Evolutionary conservation across 805 yeast genomes (phyloP).

Genomic region (Ogataea pini): DNA sequence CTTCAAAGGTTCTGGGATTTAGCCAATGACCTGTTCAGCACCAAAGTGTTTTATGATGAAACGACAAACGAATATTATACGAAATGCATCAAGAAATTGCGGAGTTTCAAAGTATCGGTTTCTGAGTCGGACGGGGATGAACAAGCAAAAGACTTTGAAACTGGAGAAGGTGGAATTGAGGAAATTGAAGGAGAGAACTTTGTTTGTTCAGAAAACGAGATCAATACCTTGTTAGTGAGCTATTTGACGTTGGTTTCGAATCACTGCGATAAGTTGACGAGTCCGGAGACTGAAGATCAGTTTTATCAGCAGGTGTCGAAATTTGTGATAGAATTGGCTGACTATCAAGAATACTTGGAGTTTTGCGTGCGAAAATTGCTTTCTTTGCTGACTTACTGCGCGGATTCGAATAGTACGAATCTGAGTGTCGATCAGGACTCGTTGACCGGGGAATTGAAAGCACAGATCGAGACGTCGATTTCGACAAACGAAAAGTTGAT

Average conservation of each 20-base stretch:
- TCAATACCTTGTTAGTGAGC: conserved; percentile 37
- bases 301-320: conserved; percentile 32
- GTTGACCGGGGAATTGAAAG: conserved; percentile 19
- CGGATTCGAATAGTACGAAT: conserved; percentile 28
- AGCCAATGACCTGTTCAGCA: conserved; percentile 33
- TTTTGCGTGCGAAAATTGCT: conserved; percentile 53
- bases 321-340: conserved; percentile 25
- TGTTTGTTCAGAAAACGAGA: conserved; percentile 32
- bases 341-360: conserved; percentile 39
- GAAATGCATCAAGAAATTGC: conserved; percentile 16
- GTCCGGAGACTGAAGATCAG: conserved; percentile 23
- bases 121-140: conserved; percentile 6
- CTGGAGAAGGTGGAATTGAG: conserved; percentile 6
- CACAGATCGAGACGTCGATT: conserved; percentile 26
- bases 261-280: conserved; percentile 27
- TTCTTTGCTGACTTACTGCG: conserved; percentile 41
- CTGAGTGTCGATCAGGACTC: conserved; percentile 19
- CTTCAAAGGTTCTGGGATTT: conserved; percentile 35
- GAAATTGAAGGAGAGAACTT: conserved; percentile 8
- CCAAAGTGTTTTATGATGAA: conserved; percentile 29
- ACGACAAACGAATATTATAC: conserved; percentile 27
- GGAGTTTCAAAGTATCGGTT: conserved; percentile 9
- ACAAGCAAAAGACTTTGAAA: conserved; percentile 1
- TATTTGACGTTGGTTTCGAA: conserved; percentile 34
- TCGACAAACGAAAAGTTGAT: conserved; percentile 32